phyloP scores from a whole-genome alignment of 139 green algal species.

The Diplosphaera chodatii region DNA sequence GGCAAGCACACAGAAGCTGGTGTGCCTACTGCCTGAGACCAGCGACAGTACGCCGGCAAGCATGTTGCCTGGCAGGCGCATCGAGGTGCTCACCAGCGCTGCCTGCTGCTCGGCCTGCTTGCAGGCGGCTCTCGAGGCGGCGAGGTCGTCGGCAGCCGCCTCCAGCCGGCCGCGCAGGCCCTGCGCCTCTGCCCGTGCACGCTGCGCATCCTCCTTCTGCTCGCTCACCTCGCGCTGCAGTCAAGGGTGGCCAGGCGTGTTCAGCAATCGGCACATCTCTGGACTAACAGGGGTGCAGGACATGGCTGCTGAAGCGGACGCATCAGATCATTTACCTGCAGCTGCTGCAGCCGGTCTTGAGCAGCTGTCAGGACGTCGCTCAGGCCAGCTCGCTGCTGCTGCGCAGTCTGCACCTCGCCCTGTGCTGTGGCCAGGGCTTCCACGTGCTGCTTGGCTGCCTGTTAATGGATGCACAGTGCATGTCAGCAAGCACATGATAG shows the following conservation, averaged over 20 bases:
- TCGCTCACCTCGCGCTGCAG: neutral
- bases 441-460: no score
- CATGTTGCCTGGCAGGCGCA: no score
- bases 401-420: neutral
- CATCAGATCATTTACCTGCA: no score
- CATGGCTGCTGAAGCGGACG: no score
- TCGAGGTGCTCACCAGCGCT: neutral
- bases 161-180: neutral
- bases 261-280: no score
- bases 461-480: no score
- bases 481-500: no score
- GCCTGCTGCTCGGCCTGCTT: neutral
- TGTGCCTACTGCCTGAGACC: no score
- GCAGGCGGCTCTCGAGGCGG: neutral
- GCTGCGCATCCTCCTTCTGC: neutral
- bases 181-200: neutral
- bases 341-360: neutral
- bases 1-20: no score
- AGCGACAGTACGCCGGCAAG: no score
- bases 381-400: neutral
- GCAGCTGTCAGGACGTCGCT: neutral
- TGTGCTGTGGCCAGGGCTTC: neutral
- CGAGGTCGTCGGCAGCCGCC: neutral
- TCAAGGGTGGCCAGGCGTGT: no score
- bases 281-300: no score